Base-by-base conservation (phyloP, 768 basidiomycete species). In the Lactarius deliciosus region DNA sequence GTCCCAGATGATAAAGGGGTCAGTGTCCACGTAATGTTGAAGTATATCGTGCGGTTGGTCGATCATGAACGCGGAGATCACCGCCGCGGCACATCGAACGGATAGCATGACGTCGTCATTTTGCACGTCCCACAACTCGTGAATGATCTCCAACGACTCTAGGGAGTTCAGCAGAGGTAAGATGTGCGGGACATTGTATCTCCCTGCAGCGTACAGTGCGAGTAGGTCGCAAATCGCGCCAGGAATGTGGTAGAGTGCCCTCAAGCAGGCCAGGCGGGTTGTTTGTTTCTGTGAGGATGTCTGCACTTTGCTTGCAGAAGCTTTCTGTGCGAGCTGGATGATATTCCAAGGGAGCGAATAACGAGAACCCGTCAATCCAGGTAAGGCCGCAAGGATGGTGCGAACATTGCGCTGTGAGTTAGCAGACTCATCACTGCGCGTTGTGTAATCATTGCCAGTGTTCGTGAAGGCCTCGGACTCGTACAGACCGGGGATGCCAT, bases 141-240 rank as follows among this genome's bases (percentile, higher is more conserved):
- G n/a, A 22, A 47, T 47, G 45, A n/a, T 5, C n/a, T 47, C 45
- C 45, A 47, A 9, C n/a, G 45, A 45, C n/a, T 45, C 20, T 45
- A n/a, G 54, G 8, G 54, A 5, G 4, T 55, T 16, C 54, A 56
- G 28, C 5, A 32, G 16, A 15, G 45, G 45, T n/a, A 47, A 10
- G 13, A 40, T 5, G 4, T 40, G 5, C 15, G 0, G 5, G 38
- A 0, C 4, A 5, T 15, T 1, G 15, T 3, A 0, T 0, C 1
- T 10, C 15, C 5, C 38, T 5, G 5, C 38, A 40, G 38, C 15
- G 10, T n/a, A n/a, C 10, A n/a, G 10, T 47, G n/a, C n/a, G 10
- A 47, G 45, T 0, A 22, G 0, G 45, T 47, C 45, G 9, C 45
- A 10, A 47, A 47, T n/a, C 3, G 45, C 45, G 0, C 45, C 45